Evolutionary conservation across 2,329 filamentous ascomycete species (phyloP).

Genomic region (Exophiala calicioides): DNA sequence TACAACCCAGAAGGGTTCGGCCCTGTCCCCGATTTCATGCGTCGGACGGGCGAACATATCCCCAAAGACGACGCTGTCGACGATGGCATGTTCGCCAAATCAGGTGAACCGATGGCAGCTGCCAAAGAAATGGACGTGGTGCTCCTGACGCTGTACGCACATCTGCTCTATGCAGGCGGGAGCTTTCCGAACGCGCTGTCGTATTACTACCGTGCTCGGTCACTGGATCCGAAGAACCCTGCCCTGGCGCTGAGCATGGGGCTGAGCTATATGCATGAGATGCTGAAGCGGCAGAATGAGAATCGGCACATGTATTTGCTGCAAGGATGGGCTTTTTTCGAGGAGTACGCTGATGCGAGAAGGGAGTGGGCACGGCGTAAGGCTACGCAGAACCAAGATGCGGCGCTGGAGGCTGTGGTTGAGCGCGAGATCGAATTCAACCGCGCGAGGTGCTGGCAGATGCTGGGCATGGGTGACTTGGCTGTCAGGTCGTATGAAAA

Average conservation of each 20-base stretch:
- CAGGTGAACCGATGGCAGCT: slow-evolving; percentile 1
- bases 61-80: slow-evolving; percentile 33
- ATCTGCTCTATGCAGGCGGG: slow-evolving; percentile 81
- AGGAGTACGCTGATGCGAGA: slow-evolving; percentile 68
- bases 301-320: slow-evolving; percentile 86
- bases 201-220: slow-evolving; percentile 77
- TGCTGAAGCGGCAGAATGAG: slow-evolving; percentile 83
- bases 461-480: slow-evolving; percentile 70
- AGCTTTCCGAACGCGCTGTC: slow-evolving; percentile 81
- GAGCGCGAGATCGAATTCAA: slow-evolving; percentile 74
- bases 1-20: slow-evolving; percentile 39
- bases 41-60: slow-evolving; percentile 19
- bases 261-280: slow-evolving; percentile 82
- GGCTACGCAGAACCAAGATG: background rate
- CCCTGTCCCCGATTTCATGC: slow-evolving; percentile 40
- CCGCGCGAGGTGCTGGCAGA: slow-evolving; percentile 72
- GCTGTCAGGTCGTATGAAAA: slow-evolving; percentile 71
- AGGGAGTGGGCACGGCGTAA: slow-evolving; percentile 10
- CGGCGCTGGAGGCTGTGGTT: slow-evolving; percentile 14
- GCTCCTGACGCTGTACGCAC: slow-evolving; percentile 83
- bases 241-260: slow-evolving; percentile 80
- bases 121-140: slow-evolving; percentile 69
- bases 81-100: slow-evolving; percentile 34
- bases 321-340: slow-evolving; percentile 80
- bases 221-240: slow-evolving; percentile 40